These are phyloP conservation scores for Ophiostoma tasmaniense DNA, from an alignment of 2,329 filamentous ascomycete species.

Conservation along the genomic window DNA sequence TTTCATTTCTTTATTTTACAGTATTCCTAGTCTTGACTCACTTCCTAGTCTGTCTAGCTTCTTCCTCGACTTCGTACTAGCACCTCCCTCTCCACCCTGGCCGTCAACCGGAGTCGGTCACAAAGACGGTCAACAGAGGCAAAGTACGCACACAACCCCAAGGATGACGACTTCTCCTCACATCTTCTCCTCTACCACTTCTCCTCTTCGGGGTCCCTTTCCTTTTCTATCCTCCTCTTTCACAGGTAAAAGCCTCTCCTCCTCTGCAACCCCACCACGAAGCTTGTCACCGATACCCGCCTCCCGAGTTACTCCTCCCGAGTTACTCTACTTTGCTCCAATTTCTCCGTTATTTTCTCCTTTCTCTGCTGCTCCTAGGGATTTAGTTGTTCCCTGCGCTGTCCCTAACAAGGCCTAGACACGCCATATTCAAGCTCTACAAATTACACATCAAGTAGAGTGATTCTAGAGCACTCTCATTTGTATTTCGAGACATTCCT, in stretches of 20 bases:
- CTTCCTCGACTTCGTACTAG: neutral
- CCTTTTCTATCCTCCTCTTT: neutral
- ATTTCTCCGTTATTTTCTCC: neutral
- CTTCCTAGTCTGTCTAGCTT: neutral
- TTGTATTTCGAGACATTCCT: neutral
- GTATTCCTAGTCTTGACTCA: neutral
- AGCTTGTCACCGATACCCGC: slow-evolving; percentile 2
- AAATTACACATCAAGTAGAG: neutral
- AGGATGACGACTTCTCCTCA: neutral
- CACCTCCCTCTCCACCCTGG: neutral
- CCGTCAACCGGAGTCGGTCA: neutral
- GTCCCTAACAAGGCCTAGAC: neutral
- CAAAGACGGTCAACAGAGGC: neutral
- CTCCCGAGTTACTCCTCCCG: neutral
- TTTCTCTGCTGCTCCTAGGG: slow-evolving; percentile 2
- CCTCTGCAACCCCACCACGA: neutral
- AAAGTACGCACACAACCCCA: neutral
- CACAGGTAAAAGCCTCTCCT: neutral
- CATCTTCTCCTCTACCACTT: neutral
- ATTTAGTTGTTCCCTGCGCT: neutral
- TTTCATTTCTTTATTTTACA: neutral
- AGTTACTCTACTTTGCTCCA: neutral
- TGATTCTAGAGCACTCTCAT: neutral
- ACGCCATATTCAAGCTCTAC: neutral
- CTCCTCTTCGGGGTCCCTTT: neutral